Percentiles rank a stretch among this genome's conserved stretches.
Conservation (phyloP, 2,329 filamentous ascomycete genomes). For the Talaromyces marneffei region DNA sequence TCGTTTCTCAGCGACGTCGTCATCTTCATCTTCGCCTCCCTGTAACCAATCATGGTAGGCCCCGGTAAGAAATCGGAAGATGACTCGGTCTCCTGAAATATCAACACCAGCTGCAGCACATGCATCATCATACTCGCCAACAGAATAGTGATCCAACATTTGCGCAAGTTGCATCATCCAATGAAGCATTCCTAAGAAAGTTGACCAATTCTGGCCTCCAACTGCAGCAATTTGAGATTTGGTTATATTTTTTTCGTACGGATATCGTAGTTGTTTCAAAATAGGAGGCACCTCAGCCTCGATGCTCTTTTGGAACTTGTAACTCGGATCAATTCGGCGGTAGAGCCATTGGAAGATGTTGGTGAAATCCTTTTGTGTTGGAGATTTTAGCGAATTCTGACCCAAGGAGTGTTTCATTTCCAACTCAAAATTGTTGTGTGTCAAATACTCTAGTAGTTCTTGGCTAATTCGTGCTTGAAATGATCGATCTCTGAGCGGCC, state of each 20-base stretch:
- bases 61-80: conserved; percentile 83
- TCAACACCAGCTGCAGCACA: conserved; percentile 84
- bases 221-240: conserved; percentile 95
- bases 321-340: conserved; percentile 87
- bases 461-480: conserved; percentile 80
- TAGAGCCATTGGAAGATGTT: conserved; percentile 98
- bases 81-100: conserved; percentile 82
- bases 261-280: conserved; percentile 88
- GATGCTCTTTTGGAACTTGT: conserved; percentile 88
- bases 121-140: conserved; percentile 79
- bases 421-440: conserved; percentile 92
- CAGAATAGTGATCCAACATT: conserved; percentile 79
- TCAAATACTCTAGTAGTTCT: conserved; percentile 85
- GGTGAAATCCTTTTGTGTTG: conserved; percentile 97
- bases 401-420: conserved; percentile 95
- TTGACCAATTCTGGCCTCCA: conserved; percentile 94
- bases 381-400: conserved; percentile 83
- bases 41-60: conserved; percentile 92
- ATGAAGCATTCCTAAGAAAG: conserved; percentile 86
- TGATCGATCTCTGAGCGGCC: conserved; percentile 72
- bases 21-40: conserved; percentile 81
- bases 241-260: conserved; percentile 90
- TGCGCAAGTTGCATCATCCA: conserved; percentile 99
- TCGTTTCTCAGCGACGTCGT: conserved; percentile 73
- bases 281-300: conserved; percentile 92